phyloP scores from a whole-genome alignment of 1,284 basidiomycete species.

The Sporisorium scitamineum region DNA sequence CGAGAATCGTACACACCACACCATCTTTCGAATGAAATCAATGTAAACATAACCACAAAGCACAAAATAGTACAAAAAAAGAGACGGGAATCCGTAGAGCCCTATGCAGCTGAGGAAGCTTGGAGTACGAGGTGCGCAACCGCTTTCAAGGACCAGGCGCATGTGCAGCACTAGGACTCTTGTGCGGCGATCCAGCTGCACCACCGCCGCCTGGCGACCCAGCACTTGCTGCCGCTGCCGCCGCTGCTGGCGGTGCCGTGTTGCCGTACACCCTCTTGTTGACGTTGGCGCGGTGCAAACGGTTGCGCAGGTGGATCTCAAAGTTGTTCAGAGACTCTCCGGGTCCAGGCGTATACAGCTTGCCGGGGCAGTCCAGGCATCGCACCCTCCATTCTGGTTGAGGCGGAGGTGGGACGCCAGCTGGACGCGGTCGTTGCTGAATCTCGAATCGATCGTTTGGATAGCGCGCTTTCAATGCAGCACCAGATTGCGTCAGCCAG shows the following conservation, averaged over 20 bases:
- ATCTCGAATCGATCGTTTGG: slow-evolving; percentile 80
- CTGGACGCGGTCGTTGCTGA: slow-evolving; percentile 40
- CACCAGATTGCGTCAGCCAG: slow-evolving; percentile 79
- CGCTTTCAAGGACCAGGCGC: slow-evolving; percentile 3
- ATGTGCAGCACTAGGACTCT: slow-evolving; percentile 18
- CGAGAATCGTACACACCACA: not conserved
- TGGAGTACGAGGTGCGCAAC: not conserved
- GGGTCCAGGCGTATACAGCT: slow-evolving; percentile 92
- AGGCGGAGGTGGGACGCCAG: slow-evolving; percentile 42
- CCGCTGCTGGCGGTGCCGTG: slow-evolving; percentile 14
- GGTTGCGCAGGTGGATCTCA: slow-evolving; percentile 88
- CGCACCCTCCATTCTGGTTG: slow-evolving; percentile 86
- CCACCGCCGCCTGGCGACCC: slow-evolving; percentile 5
- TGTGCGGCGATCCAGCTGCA: slow-evolving; percentile 6
- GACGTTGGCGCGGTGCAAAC: slow-evolving; percentile 74
- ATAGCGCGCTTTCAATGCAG: slow-evolving; percentile 78
- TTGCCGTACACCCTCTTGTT: slow-evolving; percentile 51
- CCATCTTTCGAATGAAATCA: not conserved
- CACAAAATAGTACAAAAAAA: not conserved
- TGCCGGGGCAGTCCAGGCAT: slow-evolving; percentile 93
- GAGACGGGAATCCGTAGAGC: not conserved
- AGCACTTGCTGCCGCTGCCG: not conserved
- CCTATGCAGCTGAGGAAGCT: not conserved
- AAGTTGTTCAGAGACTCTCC: slow-evolving; percentile 90
- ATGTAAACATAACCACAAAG: not conserved